A percentile compares a stretch with the other conserved stretches of the same genome.
These are phyloP conservation scores for Metschnikowia noctiluminum DNA, from an alignment of 805 yeast species.

Conservation along the genomic window DNA sequence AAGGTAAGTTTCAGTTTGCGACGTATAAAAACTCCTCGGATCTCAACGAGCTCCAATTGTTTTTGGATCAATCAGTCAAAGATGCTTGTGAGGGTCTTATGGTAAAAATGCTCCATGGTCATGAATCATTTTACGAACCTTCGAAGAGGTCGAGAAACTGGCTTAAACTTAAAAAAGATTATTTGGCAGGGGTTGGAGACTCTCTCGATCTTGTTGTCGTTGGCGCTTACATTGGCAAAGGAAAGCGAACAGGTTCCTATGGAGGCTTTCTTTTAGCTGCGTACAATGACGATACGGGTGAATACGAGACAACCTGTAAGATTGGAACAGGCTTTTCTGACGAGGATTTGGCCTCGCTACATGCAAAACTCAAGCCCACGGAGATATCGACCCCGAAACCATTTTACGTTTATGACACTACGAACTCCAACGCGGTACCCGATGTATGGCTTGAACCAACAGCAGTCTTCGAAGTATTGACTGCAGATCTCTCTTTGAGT, in stretches of 20 bases:
- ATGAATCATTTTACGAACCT: slow-evolving; percentile 85
- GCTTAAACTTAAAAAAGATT: slow-evolving; percentile 94
- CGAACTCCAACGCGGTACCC: slow-evolving; percentile 64
- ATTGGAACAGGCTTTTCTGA: slow-evolving; percentile 97
- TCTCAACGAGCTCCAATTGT: slow-evolving; percentile 70
- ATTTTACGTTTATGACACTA: slow-evolving; percentile 61
- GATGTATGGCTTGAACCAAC: slow-evolving; percentile 96
- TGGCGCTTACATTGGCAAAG: slow-evolving; percentile 92
- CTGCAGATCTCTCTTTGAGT: slow-evolving; percentile 86
- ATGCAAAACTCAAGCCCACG: slow-evolving; percentile 61
- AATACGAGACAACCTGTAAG: slow-evolving; percentile 91
- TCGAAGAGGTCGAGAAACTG: slow-evolving; percentile 93
- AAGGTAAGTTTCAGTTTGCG: slow-evolving; percentile 83
- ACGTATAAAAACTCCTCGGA: slow-evolving; percentile 67
- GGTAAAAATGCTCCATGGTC: slow-evolving; percentile 85
- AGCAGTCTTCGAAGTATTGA: slow-evolving; percentile 77
- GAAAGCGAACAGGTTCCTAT: slow-evolving; percentile 91
- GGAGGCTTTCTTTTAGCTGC: slow-evolving; percentile 94
- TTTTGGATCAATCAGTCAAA: slow-evolving; percentile 83
- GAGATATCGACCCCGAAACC: slow-evolving; percentile 64
- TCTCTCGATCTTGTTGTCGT: slow-evolving; percentile 89
- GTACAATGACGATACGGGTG: slow-evolving; percentile 87
- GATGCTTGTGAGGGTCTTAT: slow-evolving; percentile 93
- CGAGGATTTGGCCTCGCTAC: slow-evolving; percentile 62
- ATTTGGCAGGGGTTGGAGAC: slow-evolving; percentile 92